These are phyloP conservation scores for Aspergillus alliaceus DNA, from an alignment of 2,329 filamentous ascomycete genomes.

Conservation along the genomic window DNA sequence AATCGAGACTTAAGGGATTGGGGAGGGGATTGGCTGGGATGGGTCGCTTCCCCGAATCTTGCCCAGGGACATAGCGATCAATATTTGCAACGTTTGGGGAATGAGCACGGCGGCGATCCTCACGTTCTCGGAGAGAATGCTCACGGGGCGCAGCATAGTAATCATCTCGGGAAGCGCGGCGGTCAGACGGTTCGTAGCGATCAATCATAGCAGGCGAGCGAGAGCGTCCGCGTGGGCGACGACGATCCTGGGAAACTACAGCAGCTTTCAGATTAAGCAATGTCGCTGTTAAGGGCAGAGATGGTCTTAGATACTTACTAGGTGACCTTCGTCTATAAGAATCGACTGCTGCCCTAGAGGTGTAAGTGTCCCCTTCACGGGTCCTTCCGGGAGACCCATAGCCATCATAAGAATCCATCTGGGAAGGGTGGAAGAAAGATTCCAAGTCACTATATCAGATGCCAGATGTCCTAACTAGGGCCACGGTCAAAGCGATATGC, in stretches of 20 bases:
- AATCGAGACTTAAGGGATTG: slow-evolving; percentile 63
- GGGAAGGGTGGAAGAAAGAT: background rate
- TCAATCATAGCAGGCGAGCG: slow-evolving; percentile 64
- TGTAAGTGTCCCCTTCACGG: slow-evolving; percentile 42
- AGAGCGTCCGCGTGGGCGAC: slow-evolving; percentile 52
- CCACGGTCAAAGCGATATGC: background rate
- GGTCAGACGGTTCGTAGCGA: slow-evolving; percentile 61
- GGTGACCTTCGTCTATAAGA: slow-evolving; percentile 49
- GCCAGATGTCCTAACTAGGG: slow-evolving; percentile 1
- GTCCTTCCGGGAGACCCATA: slow-evolving; percentile 46
- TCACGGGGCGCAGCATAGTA: slow-evolving; percentile 51
- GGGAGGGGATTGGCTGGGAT: slow-evolving; percentile 58
- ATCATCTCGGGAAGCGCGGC: slow-evolving; percentile 56
- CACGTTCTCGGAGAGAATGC: slow-evolving; percentile 51
- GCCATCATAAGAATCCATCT: slow-evolving; percentile 50
- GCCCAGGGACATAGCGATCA: slow-evolving; percentile 65
- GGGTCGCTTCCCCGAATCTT: slow-evolving; percentile 55
- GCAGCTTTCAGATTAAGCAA: background rate
- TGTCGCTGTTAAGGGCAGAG: background rate
- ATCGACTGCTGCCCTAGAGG: slow-evolving; percentile 35
- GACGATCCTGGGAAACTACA: slow-evolving; percentile 42
- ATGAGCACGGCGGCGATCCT: slow-evolving; percentile 58
- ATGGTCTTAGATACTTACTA: slow-evolving; percentile 33
- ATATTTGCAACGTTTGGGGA: slow-evolving; percentile 60
- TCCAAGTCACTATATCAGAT: background rate